These are phyloP conservation scores for Bidens hawaiensis DNA, from an alignment of 140 eudicot species.

Conservation along the genomic window DNA sequence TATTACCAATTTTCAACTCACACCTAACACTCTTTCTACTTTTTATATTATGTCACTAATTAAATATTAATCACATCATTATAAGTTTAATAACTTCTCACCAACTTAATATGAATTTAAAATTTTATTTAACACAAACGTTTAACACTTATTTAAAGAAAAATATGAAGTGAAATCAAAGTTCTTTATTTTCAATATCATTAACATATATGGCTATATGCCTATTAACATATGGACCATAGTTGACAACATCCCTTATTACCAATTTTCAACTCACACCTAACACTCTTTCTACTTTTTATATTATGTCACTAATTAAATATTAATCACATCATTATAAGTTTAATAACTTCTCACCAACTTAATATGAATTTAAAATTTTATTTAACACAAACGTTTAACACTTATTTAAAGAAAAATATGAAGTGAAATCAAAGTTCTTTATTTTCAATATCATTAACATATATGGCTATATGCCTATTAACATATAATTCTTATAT, in stretches of 20 bases:
- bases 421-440: too few species aligned
- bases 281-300: neutral
- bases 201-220: too few species aligned
- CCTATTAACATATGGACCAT: neutral
- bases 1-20: neutral
- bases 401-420: too few species aligned
- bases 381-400: too few species aligned
- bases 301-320: too few species aligned
- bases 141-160: too few species aligned
- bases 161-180: neutral
- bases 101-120: neutral
- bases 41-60: neutral
- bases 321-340: neutral
- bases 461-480: too few species aligned
- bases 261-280: conserved; percentile 1
- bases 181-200: too few species aligned
- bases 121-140: neutral
- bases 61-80: neutral
- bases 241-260: neutral
- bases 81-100: neutral
- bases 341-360: neutral
- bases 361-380: neutral
- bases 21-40: conserved; percentile 1
- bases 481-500: too few species aligned
- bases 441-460: too few species aligned